Base-by-base conservation (phyloP, 768 basidiomycete species). In the Tubosaeta sp. region DNA sequence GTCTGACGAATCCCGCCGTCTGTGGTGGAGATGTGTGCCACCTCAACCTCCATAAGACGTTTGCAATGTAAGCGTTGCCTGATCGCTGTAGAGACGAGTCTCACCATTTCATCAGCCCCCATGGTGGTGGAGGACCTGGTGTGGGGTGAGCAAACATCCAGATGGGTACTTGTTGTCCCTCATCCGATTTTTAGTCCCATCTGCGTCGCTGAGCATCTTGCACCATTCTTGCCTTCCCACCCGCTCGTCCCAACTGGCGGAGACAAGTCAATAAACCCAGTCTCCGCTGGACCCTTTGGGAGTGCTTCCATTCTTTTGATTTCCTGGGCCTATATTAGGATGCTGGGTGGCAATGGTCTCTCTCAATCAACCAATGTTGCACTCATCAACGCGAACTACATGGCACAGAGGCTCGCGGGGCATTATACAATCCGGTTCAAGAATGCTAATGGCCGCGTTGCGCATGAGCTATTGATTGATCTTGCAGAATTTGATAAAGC, bases 291-390 rank as follows among this genome's bases (percentile, higher is more conserved):
- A 2, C 96, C 94, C 0, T 98, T 84, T 65, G 95, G 96, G 40
- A 94, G 92, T 57, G 90, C 96, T 3, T 94, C 92, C 7, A 94
- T 99, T 61, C 84, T 90, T 42, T 78, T 94, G 54, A 97, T 98
- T 61, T 97, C 94, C 0, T 98, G 95, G 94, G 95, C 96, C 12
- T 99, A 96, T 70, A 91, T 96, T 78, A 95, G 90, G 74, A 98
- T 99, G 96, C 82, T 99, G n/a, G 96, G 96, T 24, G 95, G 94
- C 8, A 74, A 82, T 49, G 96, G 96, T 7, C 80, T 99, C 24
- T 80, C 83, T 21, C 80, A 92, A 52, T 85, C 93, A 0, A 89
- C 94, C 3, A 89, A 87, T 60, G 72, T 90, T 27, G 92, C 96
- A 1, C 78, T 99, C 27, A 79, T 99, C 38, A 97, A 86, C 63